Conservation (phyloP, 345 rosid species). For the Brassica rapa region DNA sequence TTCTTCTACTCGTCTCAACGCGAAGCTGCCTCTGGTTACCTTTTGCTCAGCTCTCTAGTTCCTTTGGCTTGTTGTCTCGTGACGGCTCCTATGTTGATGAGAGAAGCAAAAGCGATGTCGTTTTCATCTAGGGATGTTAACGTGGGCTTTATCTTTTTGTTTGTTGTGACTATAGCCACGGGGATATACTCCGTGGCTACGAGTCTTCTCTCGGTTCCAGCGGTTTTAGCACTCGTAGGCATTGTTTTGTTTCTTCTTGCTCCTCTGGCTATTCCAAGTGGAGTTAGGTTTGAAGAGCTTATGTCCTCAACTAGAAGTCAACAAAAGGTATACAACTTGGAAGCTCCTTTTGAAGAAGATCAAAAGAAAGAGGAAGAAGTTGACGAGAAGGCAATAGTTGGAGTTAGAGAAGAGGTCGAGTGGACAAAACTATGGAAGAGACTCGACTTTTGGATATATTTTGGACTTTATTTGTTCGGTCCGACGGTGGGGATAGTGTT, state of each 20-base stretch:
- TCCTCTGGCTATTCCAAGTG: conserved; percentile 56
- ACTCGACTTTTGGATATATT: conserved; percentile 78
- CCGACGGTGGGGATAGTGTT: conserved; percentile 83
- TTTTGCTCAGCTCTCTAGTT: conserved; percentile 60
- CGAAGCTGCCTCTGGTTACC: conserved; percentile 54
- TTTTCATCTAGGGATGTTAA: conserved; percentile 4
- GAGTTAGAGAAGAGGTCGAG: conserved; percentile 66
- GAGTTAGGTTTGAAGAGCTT: conserved; percentile 21
- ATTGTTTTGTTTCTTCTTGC: conserved; percentile 48
- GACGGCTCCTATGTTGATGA: conserved; percentile 51
- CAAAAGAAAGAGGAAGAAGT: conserved; percentile 10
- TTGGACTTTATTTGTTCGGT: conserved; percentile 68
- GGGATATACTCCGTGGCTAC: conserved; percentile 65
- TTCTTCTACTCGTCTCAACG: conserved; percentile 37
- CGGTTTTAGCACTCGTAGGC: conserved; percentile 47
- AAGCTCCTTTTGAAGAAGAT: conserved; percentile 28
- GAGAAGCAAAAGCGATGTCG: not conserved
- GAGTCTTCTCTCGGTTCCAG: conserved; percentile 50
- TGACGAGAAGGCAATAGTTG: conserved; percentile 11
- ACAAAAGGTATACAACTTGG: conserved; percentile 41
- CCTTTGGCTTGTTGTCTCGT: conserved; percentile 51
- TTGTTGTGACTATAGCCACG: conserved; percentile 58
- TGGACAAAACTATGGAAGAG: conserved; percentile 57
- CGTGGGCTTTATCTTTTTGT: conserved; percentile 49
- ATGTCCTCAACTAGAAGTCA: conserved; percentile 3